Evolutionary conservation across 306 rosid genomes (phyloP).

Genomic region (Prunus davidiana): DNA sequence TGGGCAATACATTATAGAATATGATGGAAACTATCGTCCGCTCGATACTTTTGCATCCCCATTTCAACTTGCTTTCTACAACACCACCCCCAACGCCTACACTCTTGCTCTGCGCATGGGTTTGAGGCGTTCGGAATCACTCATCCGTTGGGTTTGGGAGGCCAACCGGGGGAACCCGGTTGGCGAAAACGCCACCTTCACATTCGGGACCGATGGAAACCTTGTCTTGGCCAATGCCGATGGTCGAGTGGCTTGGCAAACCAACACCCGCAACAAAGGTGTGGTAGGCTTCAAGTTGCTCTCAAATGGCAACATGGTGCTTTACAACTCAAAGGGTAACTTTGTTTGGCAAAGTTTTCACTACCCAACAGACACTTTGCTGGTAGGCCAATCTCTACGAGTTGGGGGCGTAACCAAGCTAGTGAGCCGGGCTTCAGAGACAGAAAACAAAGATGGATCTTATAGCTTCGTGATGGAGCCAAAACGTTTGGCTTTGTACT

Average conservation of each 20-base stretch:
- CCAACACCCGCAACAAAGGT: constrained; percentile 59
- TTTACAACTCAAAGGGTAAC: constrained; percentile 45
- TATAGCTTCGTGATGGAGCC: constrained; percentile 61
- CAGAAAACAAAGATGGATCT: constrained; percentile 47
- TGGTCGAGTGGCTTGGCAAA: constrained; percentile 68
- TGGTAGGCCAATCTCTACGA: constrained; percentile 55
- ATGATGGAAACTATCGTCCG: constrained; percentile 43
- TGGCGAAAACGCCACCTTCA: constrained; percentile 54
- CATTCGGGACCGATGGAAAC: constrained; percentile 50
- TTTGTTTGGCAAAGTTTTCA: constrained; percentile 82
- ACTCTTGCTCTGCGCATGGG: constrained; percentile 69
- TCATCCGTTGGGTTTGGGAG: constrained; percentile 73
- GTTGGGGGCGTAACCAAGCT: constrained; percentile 37
- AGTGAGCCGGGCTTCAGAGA: constrained; percentile 56
- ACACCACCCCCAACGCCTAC: constrained; percentile 65
- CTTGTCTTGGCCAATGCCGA: constrained; percentile 56
- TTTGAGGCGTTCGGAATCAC: constrained; percentile 42
- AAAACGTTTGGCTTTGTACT: constrained; percentile 53
- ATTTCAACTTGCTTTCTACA: constrained; percentile 66
- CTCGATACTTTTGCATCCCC: constrained; percentile 34
- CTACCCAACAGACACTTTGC: constrained; percentile 63
- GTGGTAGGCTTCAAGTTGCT: constrained; percentile 57
- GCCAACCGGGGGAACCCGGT: constrained; percentile 75
- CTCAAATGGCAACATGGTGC: constrained; percentile 63
- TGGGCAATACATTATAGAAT: constrained; percentile 46